phyloP scores from a whole-genome alignment of 2,329 filamentous ascomycete species.

The Thermoascus crustaceus region DNA sequence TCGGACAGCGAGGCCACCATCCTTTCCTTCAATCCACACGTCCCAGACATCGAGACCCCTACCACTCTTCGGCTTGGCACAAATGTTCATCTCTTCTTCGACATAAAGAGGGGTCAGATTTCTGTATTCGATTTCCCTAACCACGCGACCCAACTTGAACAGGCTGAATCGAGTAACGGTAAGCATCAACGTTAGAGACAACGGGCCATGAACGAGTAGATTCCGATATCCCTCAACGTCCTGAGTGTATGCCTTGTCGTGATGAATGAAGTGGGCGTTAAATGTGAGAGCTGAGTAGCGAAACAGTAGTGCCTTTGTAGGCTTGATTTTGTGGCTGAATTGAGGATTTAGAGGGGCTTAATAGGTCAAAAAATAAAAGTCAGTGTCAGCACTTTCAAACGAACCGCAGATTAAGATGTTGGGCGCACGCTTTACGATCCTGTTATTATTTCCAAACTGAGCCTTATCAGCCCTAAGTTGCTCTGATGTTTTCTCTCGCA shows the following conservation, averaged over 20 bases:
- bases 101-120: slow-evolving; percentile 78
- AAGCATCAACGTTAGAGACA: slow-evolving; percentile 70
- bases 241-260: slow-evolving; percentile 63
- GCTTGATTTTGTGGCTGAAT: slow-evolving; percentile 53
- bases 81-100: slow-evolving; percentile 61
- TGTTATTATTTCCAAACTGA: slow-evolving; percentile 15
- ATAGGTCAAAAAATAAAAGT: slow-evolving; percentile 5
- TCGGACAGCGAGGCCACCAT: slow-evolving; percentile 57
- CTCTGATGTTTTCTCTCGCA: slow-evolving; percentile 43
- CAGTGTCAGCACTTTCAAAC: slow-evolving; percentile 12
- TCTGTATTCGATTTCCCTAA: slow-evolving; percentile 62
- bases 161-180: slow-evolving; percentile 55
- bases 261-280: slow-evolving; percentile 87
- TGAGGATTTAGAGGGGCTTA: slow-evolving; percentile 45
- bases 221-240: slow-evolving; percentile 65
- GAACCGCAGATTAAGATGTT: slow-evolving; percentile 9
- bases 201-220: slow-evolving; percentile 77
- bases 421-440: slow-evolving; percentile 29
- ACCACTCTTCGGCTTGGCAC: slow-evolving; percentile 47
- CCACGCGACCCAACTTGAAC: slow-evolving; percentile 20
- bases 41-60: slow-evolving; percentile 44
- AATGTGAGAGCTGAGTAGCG: slow-evolving; percentile 84
- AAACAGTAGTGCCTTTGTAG: slow-evolving; percentile 67
- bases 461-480: slow-evolving; percentile 19
- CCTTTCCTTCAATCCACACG: slow-evolving; percentile 56